Base-by-base conservation (phyloP, 495 filamentous ascomycete species). In the Penicillium cosmopolitanum region DNA sequence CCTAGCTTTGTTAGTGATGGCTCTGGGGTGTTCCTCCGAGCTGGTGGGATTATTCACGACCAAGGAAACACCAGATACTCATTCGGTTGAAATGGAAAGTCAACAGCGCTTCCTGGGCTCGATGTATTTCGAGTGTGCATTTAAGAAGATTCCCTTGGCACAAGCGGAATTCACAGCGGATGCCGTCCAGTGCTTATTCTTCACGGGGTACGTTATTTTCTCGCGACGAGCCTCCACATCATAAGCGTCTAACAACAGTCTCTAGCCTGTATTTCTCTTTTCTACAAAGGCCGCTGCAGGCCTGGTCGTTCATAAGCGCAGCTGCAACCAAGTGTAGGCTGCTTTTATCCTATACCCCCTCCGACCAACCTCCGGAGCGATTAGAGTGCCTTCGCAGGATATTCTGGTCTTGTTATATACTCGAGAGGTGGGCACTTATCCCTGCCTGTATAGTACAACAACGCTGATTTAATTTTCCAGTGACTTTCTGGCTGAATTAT, bases 391-490 rank as follows among this genome's bases (percentile, higher is more conserved):
- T 80, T 21, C 67, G 71, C 6, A 67, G 78, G 7, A 80, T 81
- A 21, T 81, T 81, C 54, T 81, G 78, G 77, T 76, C 77, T 0
- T 79, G 76, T 53, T 81, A 78, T 59, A 75, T 81, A 16, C 69
- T 81, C 9, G 78, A 81, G 52, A 76, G 72, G 65, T 64, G 18
- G 10, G 31, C 28, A 15, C 13, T 6, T 19, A 11, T 4, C 18
- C 3, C 13, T 15, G 7, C 5, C 7, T 9, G 8, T 5, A 19
- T 18, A 16, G 21, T 21, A 21, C 1, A 21, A 3, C 21, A 1
- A 3, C 2, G 15, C 42, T 44, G n/a, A 44, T 19, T 18, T 19
- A 11, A 38, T 11, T 18, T 44, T 21, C 2, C 2, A 67, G 65
- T 43, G 61, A 66, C 50, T 70, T 63, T 57, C 44, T 69, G 18